Conservation (phyloP, 1,139 yeast species). For the Saccharomycopsis crataegensis region DNA sequence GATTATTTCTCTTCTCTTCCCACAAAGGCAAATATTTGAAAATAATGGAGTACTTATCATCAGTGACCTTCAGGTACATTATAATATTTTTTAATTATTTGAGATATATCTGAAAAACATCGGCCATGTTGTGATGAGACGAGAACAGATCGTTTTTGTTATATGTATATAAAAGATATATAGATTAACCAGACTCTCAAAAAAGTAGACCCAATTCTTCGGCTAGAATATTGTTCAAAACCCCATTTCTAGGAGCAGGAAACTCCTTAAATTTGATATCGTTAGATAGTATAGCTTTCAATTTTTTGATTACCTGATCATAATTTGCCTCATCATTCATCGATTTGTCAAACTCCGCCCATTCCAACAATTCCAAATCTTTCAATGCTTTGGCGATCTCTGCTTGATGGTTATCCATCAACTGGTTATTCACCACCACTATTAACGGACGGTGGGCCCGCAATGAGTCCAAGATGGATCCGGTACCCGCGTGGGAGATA, state of each 20-base stretch:
- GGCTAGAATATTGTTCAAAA: neutral
- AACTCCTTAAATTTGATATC: neutral
- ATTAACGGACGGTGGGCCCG: slow-evolving; percentile 50
- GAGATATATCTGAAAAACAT: no score
- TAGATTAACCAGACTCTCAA: no score
- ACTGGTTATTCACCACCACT: slow-evolving; percentile 58
- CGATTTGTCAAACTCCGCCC: slow-evolving; percentile 3
- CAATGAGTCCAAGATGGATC: slow-evolving; percentile 76
- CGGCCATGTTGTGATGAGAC: no score
- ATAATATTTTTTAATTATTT: no score
- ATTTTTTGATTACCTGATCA: neutral
- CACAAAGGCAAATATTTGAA: no score
- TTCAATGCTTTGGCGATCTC: slow-evolving; percentile 54
- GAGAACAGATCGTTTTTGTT: no score
- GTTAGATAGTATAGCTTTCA: neutral
- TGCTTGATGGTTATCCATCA: slow-evolving; percentile 83
- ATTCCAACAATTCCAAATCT: slow-evolving; percentile 1
- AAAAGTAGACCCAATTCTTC: neutral
- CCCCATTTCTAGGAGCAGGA: neutral
- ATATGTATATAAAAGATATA: no score
- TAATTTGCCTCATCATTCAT: neutral
- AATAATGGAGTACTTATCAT: no score
- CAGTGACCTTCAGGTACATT: no score
- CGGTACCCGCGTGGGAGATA: slow-evolving; percentile 91
- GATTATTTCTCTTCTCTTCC: no score